Evolutionary conservation across 495 filamentous ascomycete genomes (phyloP).

Genomic region (Penicillium coffeae): DNA sequence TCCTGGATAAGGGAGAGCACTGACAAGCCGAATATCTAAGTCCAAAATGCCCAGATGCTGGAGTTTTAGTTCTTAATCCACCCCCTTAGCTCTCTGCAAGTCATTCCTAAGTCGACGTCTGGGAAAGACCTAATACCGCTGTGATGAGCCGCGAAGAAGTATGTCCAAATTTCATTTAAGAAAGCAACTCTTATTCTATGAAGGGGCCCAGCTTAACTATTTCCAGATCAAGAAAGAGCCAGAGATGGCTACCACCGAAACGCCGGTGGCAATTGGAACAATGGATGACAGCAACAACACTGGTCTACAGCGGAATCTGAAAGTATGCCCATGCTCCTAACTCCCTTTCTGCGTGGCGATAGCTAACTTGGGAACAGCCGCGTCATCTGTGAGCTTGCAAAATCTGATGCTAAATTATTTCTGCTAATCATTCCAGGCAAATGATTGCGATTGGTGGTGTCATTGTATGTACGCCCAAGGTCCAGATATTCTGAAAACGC

Average conservation of each 20-base stretch:
- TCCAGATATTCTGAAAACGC: too few species aligned
- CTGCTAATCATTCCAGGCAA: constrained; percentile 10
- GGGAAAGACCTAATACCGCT: too few species aligned
- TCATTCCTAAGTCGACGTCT: too few species aligned
- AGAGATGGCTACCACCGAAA: constrained; percentile 11
- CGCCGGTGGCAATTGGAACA: constrained; percentile 5
- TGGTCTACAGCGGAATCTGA: constrained; percentile 16
- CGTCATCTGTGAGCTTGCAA: constrained; percentile 16
- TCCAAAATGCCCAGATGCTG: too few species aligned
- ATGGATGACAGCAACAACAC: constrained; percentile 9
- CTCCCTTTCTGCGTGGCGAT: not conserved
- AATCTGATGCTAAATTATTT: too few species aligned
- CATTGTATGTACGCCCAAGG: constrained; percentile 22
- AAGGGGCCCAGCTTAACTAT: not conserved
- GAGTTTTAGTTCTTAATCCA: too few species aligned
- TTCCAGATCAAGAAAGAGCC: constrained; percentile 8
- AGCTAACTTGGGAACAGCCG: constrained; percentile 5
- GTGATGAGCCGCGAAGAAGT: too few species aligned
- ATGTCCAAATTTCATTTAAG: too few species aligned
- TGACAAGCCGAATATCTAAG: too few species aligned
- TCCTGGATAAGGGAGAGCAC: too few species aligned
- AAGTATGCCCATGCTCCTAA: constrained; percentile 12
- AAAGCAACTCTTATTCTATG: too few species aligned
- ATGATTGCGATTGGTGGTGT: constrained; percentile 24
- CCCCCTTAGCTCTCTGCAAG: too few species aligned